Base-by-base conservation (phyloP, 306 rosid genomes). In the Pterocarpus macrocarpus region DNA sequence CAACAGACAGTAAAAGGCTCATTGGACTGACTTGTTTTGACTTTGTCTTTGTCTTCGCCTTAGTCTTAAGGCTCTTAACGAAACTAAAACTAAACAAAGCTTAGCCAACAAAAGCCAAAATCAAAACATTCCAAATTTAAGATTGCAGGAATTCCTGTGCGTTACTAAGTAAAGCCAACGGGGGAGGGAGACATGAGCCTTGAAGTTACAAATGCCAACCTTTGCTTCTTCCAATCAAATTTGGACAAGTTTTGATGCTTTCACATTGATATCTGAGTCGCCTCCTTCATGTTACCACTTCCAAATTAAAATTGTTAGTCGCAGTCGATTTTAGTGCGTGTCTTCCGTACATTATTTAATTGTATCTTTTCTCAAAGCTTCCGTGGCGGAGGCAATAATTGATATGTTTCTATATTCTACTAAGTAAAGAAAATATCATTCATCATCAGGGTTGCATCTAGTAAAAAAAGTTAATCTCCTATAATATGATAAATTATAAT, bases 201-300 rank as follows among this genome's bases (percentile, higher is more conserved):
- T 45, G 68, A 55, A 55, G 11, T 55, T 78, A 45, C 17, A 56
- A 67, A 67, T 56, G 68, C 32, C 68, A 15, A 67, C 81, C 67
- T 28, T 67, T 39, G 66, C 33, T 13, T 39, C 44, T 66, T 67
- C 81, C 75, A 64, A 77, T 77, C 73, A 78, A 28, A 69, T n/a
- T 4, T 7, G 17, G 57, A 50, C 57, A 3, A 4, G 6, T 59
- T 14, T 44, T 30, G 28, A 45, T 22, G 58, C 50, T 66, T 66
- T 39, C 70, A 64, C 32, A n/a, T 64, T 3, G 49, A 36, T 34
- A 64, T 6, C 47, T 35, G 12, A 32, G 45, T 14, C 11, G 36
- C 14, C 35, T 28, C 64, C 33, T 57, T 57, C 17, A 4, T 13
- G 16, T 52, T 9, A 47, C 4, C 47, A 43, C 47, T 43, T 43